Evolutionary conservation across 768 basidiomycete species (phyloP).

Genomic region (Kwoniella dendrophila): DNA sequence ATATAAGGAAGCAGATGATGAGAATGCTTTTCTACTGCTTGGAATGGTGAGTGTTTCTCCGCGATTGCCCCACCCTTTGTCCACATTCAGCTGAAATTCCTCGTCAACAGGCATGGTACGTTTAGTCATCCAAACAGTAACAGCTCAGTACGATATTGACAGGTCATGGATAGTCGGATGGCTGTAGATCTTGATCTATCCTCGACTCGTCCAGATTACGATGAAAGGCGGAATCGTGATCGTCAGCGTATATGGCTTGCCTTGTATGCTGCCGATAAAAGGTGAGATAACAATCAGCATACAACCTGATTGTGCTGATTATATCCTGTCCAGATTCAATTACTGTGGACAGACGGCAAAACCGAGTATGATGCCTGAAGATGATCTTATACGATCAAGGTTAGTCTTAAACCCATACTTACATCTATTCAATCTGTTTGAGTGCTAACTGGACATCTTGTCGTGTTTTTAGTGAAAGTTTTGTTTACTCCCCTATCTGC

Average conservation of each 20-base stretch:
- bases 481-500: conserved; percentile 8
- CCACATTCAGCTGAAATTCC: background rate
- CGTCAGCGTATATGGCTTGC: conserved; percentile 16
- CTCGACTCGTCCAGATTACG: conserved; percentile 1
- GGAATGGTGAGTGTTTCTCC: conserved; percentile 12
- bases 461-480: conserved; percentile 7
- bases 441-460: background rate
- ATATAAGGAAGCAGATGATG: conserved; percentile 21
- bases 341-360: conserved; percentile 21
- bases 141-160: background rate
- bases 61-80: background rate
- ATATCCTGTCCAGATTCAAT: conserved; percentile 5
- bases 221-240: conserved; percentile 12
- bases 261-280: conserved; percentile 16
- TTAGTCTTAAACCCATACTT: conserved; percentile 1
- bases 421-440: too few species aligned
- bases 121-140: background rate
- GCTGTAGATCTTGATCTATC: conserved; percentile 14
- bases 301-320: too few species aligned
- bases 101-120: conserved; percentile 11
- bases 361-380: conserved; percentile 22
- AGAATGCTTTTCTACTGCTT: conserved; percentile 14
- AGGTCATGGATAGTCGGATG: conserved; percentile 1
- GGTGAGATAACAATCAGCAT: conserved; percentile 3
- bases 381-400: conserved; percentile 13